Evolutionary conservation across 805 yeast species (phyloP), one percentile per base, ranked within the genome.

Genomic region (Blastobotrys terrestris): DNA sequence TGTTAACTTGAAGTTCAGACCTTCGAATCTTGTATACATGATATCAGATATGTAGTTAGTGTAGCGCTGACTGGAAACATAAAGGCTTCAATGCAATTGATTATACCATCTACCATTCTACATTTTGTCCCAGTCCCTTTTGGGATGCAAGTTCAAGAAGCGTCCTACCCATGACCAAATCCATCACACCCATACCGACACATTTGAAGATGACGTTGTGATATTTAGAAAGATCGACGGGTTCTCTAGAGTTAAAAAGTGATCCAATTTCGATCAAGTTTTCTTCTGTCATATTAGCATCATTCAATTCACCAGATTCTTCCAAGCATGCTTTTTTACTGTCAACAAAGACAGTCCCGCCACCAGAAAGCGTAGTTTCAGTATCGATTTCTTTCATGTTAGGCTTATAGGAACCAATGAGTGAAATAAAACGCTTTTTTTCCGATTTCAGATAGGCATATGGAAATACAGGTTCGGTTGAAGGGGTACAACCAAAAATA

Each of bases 321-420:
- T 47, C 48, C 13, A 48, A 48, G 31, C 39, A 51, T 3, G 51
- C 51, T 7, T 48, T 42, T 19, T 46, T 48, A 2, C 52, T 31
- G 26, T 51, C 54, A 3, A 51, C 54, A 16, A 48, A 40, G 14
- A 51, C 48, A 15, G n/a, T 21, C 11, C 50, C 52, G 3, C 48
- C 51, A 31, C 53, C 47, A 13, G 46, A 44, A 22, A 44, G 46
- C 7, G 21, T 20, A 13, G 46, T 44, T 13, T 44, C 46, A 13
- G 46, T 44, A 13, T 44, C 46, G 22, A 51, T 47, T 41, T 51
- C 54, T 15, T 48, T 40, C 54, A 51, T 51, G 18, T 46, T 19
- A 4, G 54, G 54, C 48, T 51, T 51, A 43, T 51, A 51, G 21
- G 51, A 46, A 8, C 54, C 54, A 14, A 51, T 51, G 15, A 51